A percentile compares a stretch with the other conserved stretches of the same genome.
These are phyloP conservation scores for Cordyceps cicadae DNA, from an alignment of 2,329 filamentous ascomycete species.

Conservation along the genomic window DNA sequence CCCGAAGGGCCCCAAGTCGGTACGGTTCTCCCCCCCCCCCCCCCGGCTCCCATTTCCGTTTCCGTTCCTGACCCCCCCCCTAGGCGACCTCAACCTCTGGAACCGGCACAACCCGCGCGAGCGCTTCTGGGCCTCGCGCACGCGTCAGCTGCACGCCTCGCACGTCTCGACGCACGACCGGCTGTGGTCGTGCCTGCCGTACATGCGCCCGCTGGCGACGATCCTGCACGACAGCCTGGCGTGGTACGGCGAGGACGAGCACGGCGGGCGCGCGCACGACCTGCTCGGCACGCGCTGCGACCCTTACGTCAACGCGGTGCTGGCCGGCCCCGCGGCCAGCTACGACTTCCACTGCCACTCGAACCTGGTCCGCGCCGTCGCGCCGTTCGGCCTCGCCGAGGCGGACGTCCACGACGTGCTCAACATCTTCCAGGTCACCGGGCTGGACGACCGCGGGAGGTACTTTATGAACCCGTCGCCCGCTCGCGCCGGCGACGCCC, in stretches of 20 bases:
- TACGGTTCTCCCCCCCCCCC: constrained; percentile 18
- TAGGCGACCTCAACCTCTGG: constrained; percentile 76
- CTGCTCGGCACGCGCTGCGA: constrained; percentile 76
- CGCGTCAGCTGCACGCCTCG: constrained; percentile 67
- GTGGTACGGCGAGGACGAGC: constrained; percentile 49
- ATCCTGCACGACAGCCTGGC: constrained; percentile 16
- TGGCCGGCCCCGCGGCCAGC: constrained; percentile 56
- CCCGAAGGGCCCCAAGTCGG: constrained; percentile 69
- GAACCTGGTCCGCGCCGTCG: constrained; percentile 66
- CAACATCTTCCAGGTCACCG: constrained; percentile 80
- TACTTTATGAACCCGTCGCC: constrained; percentile 68
- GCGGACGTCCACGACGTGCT: constrained; percentile 76
- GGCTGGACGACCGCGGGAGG: constrained; percentile 59
- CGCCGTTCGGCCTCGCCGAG: constrained; percentile 61
- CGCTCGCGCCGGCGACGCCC: constrained; percentile 46
- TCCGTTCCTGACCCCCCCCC: too few relatives aligned
- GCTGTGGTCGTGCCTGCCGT: constrained; percentile 71
- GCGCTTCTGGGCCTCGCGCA: constrained; percentile 73
- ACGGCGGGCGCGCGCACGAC: constrained; percentile 66
- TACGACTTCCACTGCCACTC: constrained; percentile 83
- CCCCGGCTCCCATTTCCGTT: background rate
- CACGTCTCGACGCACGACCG: constrained; percentile 66
- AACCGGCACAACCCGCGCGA: constrained; percentile 68
- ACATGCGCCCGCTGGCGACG: constrained; percentile 36
- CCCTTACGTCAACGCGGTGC: constrained; percentile 70